These are phyloP conservation scores for Leccinum solheimii DNA, from an alignment of 1,284 basidiomycete genomes.

Conservation along the genomic window DNA sequence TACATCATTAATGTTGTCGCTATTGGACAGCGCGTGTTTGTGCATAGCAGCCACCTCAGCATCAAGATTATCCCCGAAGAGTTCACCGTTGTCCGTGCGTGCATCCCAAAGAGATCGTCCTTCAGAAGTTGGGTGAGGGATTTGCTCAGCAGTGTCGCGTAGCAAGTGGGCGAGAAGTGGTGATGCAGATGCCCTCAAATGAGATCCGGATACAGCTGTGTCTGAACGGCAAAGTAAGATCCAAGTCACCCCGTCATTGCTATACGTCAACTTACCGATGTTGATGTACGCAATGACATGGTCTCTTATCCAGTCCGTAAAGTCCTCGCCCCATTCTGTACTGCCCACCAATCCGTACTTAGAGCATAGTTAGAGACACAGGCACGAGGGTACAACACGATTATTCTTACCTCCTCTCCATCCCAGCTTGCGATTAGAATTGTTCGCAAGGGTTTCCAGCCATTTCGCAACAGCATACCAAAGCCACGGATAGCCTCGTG, in stretches of 20 bases:
- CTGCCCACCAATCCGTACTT: constrained; percentile 78
- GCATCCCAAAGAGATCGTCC: constrained; percentile 54
- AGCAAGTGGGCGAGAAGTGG: constrained; percentile 74
- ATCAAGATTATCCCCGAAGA: constrained; percentile 25
- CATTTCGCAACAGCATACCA: constrained; percentile 60
- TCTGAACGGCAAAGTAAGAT: constrained; percentile 41
- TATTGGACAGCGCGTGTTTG: constrained; percentile 22
- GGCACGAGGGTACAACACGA: background rate
- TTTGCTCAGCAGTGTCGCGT: constrained; percentile 53
- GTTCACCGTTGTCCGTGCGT: constrained; percentile 31
- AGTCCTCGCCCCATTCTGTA: constrained; percentile 83
- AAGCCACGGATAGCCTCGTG: constrained; percentile 75
- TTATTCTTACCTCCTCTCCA: constrained; percentile 64
- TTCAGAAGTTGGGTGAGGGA: constrained; percentile 52
- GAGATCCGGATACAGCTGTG: constrained; percentile 60
- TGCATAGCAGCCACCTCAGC: constrained; percentile 32
- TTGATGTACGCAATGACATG: constrained; percentile 82
- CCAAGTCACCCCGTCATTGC: background rate
- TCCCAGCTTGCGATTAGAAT: constrained; percentile 79
- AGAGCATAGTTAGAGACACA: constrained; percentile 6
- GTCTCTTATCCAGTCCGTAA: constrained; percentile 66
- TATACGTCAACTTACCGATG: constrained; percentile 45
- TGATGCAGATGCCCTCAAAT: constrained; percentile 52
- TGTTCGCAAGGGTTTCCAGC: constrained; percentile 82
- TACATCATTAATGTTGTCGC: constrained; percentile 37